These are phyloP conservation scores for Puccinellia tenuiflora DNA, from an alignment of 176 grass and related monocot genomes.

Conservation along the genomic window DNA sequence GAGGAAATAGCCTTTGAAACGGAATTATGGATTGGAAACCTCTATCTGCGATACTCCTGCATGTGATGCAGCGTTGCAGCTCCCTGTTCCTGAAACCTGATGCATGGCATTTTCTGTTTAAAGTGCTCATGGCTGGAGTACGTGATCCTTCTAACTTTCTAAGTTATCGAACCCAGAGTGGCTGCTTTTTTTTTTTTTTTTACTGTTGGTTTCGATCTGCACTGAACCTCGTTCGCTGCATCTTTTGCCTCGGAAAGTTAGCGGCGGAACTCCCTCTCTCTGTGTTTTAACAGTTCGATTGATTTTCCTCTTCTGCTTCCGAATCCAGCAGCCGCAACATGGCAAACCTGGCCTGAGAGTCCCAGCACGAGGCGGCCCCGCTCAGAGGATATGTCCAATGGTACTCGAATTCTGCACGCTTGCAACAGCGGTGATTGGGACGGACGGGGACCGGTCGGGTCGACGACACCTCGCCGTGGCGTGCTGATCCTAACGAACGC, in stretches of 20 bases:
- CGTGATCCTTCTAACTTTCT: not conserved
- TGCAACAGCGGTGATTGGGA: not conserved
- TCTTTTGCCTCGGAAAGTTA: not conserved
- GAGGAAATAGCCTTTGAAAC: not conserved
- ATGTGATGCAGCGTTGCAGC: not conserved
- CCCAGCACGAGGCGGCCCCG: too few relatives aligned
- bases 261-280: too few relatives aligned
- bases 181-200: not conserved
- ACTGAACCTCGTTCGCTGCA: not conserved
- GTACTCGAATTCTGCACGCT: not conserved
- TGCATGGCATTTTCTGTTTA: not conserved
- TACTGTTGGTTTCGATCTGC: not conserved
- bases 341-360: too few relatives aligned
- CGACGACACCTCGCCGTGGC: not conserved
- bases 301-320: not conserved
- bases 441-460: not conserved
- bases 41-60: not conserved
- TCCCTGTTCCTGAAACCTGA: not conserved
- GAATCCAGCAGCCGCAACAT: not conserved
- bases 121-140: not conserved
- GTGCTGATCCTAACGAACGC: conserved; percentile 6
- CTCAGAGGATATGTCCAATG: not conserved
- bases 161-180: not conserved
- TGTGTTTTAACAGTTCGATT: too few relatives aligned
- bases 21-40: not conserved